Conservation (phyloP, 345 rosid species). For the Pseudoturritis turrita region DNA sequence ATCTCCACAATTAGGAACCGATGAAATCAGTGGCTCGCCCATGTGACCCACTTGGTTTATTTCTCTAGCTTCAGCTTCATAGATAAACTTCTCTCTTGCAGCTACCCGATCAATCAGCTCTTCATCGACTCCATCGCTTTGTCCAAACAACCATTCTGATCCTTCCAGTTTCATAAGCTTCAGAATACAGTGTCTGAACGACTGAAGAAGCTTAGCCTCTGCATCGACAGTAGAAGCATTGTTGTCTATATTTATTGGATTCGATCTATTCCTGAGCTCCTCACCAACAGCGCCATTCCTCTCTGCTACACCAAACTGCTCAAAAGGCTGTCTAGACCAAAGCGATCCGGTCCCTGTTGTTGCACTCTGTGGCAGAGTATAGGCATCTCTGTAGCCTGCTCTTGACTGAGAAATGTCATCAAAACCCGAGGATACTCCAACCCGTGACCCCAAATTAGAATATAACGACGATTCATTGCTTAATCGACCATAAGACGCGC, state of each 20-base stretch:
- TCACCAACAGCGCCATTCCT: conserved; percentile 46
- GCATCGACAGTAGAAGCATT: conserved; percentile 45
- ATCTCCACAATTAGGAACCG: conserved; percentile 90
- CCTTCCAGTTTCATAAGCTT: conserved; percentile 87
- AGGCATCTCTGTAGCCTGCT: conserved; percentile 46
- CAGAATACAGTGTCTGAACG: conserved; percentile 69
- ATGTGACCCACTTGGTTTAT: conserved; percentile 39
- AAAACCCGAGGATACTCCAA: conserved; percentile 42
- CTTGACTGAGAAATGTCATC: conserved; percentile 49
- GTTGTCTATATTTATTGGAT: conserved; percentile 37
- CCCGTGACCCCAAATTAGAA: conserved; percentile 49
- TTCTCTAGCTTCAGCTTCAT: conserved; percentile 73
- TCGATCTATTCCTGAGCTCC: conserved; percentile 44
- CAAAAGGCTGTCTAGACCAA: conserved; percentile 95
- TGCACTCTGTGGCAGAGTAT: conserved; percentile 36
- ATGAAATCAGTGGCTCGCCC: conserved; percentile 55
- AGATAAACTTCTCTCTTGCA: conserved; percentile 73
- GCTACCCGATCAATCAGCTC: conserved; percentile 88
- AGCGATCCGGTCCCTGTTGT: conserved; percentile 60
- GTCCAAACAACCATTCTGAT: conserved; percentile 91
- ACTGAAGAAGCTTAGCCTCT: conserved; percentile 77
- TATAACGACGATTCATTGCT: conserved; percentile 47
- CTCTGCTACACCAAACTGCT: conserved; percentile 90
- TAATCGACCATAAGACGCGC: conserved; percentile 44
- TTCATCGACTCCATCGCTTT: conserved; percentile 84